Percentiles rank a stretch among this genome's conserved stretches.
These are phyloP conservation scores for Trypanosoma avium DNA, from an alignment of 208 protist genomes.

Conservation along the genomic window DNA sequence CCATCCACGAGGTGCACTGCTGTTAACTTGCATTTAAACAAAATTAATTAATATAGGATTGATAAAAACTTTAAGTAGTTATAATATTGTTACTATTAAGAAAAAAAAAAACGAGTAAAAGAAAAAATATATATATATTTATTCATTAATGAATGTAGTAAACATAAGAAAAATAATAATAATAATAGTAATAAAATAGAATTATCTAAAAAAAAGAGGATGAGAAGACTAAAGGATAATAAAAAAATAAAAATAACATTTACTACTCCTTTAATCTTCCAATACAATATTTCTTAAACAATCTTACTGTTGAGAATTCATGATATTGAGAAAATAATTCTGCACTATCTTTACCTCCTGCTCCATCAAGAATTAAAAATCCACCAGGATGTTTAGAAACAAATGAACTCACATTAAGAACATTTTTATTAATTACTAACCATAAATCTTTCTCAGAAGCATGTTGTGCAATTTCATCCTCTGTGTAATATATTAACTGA, in stretches of 20 bases:
- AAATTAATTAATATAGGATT: neutral
- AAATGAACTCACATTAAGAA: conserved; percentile 71
- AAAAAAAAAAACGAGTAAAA: conserved; percentile 19
- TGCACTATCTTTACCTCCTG: conserved; percentile 60
- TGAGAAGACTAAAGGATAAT: neutral
- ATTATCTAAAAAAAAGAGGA: neutral
- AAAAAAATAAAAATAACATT: conserved; percentile 19
- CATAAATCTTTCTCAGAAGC: conserved; percentile 47
- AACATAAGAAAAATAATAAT: neutral
- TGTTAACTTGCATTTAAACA: neutral
- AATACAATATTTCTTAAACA: conserved; percentile 68
- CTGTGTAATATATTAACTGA: conserved; percentile 36
- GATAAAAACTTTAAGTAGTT: no score
- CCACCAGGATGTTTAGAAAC: conserved; percentile 66
- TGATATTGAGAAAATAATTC: conserved; percentile 61
- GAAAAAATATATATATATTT: conserved; percentile 12
- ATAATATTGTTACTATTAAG: no score
- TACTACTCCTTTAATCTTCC: conserved; percentile 32
- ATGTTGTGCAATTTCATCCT: conserved; percentile 54
- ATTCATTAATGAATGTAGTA: neutral
- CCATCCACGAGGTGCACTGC: conserved; percentile 24
- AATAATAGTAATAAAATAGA: neutral
- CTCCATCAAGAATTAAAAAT: conserved; percentile 47
- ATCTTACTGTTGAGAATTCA: conserved; percentile 34
- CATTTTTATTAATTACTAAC: conserved; percentile 73